A percentile compares a stretch with the other conserved stretches of the same genome.
These are phyloP conservation scores for Thinopyrum elongatum DNA, from an alignment of 176 grass and related monocot species.

Conservation along the genomic window DNA sequence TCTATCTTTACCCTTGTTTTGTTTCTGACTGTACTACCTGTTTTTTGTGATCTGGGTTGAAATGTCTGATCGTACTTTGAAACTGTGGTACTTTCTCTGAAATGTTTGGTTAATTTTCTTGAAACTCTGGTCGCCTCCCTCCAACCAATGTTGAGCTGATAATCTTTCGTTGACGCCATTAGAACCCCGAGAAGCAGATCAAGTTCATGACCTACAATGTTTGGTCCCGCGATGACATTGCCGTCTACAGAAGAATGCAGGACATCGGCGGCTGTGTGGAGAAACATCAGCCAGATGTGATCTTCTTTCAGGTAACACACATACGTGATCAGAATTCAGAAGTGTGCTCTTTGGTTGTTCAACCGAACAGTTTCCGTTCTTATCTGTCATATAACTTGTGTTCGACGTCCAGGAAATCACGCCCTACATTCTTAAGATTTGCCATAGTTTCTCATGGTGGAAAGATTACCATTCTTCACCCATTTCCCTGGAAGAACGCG, in stretches of 20 bases:
- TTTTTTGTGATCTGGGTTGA: not conserved
- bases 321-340: no score
- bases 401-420: not conserved
- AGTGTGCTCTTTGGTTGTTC: no score
- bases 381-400: not conserved
- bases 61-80: not conserved
- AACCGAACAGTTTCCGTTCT: not conserved
- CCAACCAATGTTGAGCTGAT: not conserved
- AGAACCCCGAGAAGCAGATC: not conserved
- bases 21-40: no score
- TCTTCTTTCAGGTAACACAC: conserved; percentile 16
- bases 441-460: conserved; percentile 8
- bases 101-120: not conserved
- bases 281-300: not conserved
- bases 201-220: conserved; percentile 32
- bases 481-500: not conserved
- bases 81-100: not conserved
- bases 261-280: not conserved
- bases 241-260: not conserved
- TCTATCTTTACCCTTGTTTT: not conserved
- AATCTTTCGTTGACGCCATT: not conserved
- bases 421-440: not conserved
- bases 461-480: conserved; percentile 3
- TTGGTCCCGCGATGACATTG: conserved; percentile 21
- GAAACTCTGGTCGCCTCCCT: not conserved